Base-by-base conservation (phyloP, 1,284 basidiomycete species). In the Pseudozyma pruni region DNA sequence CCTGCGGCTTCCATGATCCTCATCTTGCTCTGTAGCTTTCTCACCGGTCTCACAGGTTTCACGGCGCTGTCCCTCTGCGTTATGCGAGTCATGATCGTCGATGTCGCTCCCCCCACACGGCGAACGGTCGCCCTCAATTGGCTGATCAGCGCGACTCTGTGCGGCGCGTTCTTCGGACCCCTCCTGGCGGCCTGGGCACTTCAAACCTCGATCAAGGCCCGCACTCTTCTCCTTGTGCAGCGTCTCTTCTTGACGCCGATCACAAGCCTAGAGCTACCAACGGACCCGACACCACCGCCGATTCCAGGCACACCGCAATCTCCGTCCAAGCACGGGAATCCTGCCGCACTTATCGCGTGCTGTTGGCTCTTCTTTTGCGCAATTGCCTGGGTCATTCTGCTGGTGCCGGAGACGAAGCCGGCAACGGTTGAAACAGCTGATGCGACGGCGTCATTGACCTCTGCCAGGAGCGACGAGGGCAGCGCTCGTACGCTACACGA, bases 141-240 rank as follows among this genome's bases (percentile, higher is more conserved):
- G 68, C 53, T 66, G 39, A 50, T 71, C 43, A 71, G 57, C 25
- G 61, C 68, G 2, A 71, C 54, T 1, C 50, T 71, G 8, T 44
- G 63, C 32, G 68, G 68, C 8, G 62, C 57, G 4, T 71, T 71
- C 40, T 55, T 71, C 14, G 68, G 68, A 2, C 68, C 68, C 6
- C 45, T 66, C 0, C 27, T 71, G 14, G 68, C 68, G 16, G 68
- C 68, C 13, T 71, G 68, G 68, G 62, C 62, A 1, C 54, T 71
- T 16, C 38, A 57, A 5, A 63, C 51, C 11, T 63, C 54, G 10
- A 54, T 61, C 43, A 51, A 49, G 25, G 41, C 51, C 23, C 56
- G 52, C 43, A 48, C 52, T 1, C 51, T 27, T 4, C 19, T 20
- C 22, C 20, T 32, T 8, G 14, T 40, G 14, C 35, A 44, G 16